Base-by-base conservation (phyloP, 257 asterid species). In the Primulina huaijiensis region DNA sequence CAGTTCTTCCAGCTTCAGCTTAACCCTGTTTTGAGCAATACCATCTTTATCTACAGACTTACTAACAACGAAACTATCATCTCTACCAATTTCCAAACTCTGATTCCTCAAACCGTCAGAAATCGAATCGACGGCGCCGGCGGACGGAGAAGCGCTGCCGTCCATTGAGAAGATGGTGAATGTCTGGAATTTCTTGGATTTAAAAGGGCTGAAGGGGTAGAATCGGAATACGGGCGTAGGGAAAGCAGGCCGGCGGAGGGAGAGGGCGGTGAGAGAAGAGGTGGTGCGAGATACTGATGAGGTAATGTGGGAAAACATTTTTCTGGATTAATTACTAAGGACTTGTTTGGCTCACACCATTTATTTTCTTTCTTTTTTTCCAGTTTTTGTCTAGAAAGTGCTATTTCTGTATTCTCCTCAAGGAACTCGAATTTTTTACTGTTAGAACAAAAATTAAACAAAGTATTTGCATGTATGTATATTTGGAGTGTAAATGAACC, bases 1-100 rank as follows among this genome's bases (percentile, higher is more conserved):
- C 60, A 92, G 85, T 43, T 86, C 92, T 72, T 92, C 92, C 50
- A 92, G 89, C 78, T 81, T 88, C 92, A 86, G 72, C 70, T 73
- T 76, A 62, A 62, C 77, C 81, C 73, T 73, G 55, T 60, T 77
- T 11, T 52, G 75, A 66, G 37, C 40, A 75, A 23, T 29, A 65
- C 52, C 60, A 68, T 50, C 66, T 46, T 29, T 75, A 8, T 53
- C 29, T 14, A 33, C 60, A 53, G 30, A 43, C 12, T 68, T 78
- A 38, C 21, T 53, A 62, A 20, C 57, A 50, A 23, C 72, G 50
- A 1, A 57, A 27, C 29, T 56, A 2, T 4, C 31, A 34, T 67
- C 74, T 16, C 19, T 61, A 38, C 30, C 66, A 72, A 70, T 67
- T 31, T 75, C 81, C 72, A 89, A 65, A n/a, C 53, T 80, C 55